Evolutionary conservation across 129 eudicot species (phyloP).

Genomic region (Chrysanthemum seticuspe): DNA sequence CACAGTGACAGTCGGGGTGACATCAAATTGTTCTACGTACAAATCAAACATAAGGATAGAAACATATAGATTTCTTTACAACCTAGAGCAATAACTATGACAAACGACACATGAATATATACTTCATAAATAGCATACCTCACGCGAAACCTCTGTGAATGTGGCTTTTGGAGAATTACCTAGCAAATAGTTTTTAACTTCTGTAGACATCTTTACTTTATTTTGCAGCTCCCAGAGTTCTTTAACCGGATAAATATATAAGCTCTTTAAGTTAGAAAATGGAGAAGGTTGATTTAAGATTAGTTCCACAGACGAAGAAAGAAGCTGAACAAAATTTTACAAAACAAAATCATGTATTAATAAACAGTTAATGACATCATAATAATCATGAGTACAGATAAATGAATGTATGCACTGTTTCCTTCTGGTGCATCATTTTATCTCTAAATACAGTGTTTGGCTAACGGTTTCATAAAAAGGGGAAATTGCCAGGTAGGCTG

Average conservation of each 20-base stretch:
- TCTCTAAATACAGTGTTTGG: too few relatives aligned
- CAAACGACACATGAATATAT: neutral
- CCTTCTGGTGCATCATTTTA: too few relatives aligned
- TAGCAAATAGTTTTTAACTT: constrained; percentile 2
- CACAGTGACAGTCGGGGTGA: too few relatives aligned
- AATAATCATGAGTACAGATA: neutral
- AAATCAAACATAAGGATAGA: too few relatives aligned
- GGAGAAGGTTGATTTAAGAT: constrained; percentile 19
- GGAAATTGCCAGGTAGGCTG: too few relatives aligned
- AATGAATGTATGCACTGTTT: too few relatives aligned
- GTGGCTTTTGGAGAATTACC: constrained; percentile 6
- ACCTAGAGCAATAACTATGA: neutral
- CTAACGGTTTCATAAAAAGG: too few relatives aligned
- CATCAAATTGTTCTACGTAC: too few relatives aligned
- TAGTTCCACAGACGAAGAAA: neutral
- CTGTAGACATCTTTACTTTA: neutral
- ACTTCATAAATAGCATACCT: neutral
- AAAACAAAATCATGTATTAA: neutral
- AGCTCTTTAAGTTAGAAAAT: constrained; percentile 14
- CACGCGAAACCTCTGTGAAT: constrained; percentile 1
- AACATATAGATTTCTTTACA: neutral
- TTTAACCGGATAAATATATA: neutral
- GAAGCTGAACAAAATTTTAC: neutral
- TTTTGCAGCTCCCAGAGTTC: neutral
- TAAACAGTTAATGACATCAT: neutral